Conservation (phyloP, 352 stramenopile genomes). For the Discostella stelligera region DNA sequence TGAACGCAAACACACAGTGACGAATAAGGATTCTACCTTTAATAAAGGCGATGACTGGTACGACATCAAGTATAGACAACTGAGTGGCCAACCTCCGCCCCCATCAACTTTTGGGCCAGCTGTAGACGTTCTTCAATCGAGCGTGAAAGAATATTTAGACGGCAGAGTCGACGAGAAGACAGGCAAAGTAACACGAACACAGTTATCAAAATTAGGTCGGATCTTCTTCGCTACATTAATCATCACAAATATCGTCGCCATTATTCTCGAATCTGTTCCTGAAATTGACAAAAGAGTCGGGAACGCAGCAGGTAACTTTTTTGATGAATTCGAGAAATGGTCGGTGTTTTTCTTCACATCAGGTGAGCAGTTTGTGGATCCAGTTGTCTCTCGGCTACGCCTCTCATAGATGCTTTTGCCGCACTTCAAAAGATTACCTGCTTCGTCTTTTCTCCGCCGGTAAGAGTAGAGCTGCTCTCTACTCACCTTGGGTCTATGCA, state of each 20-base stretch:
- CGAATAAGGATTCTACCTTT: background rate
- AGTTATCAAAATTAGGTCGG: conserved; percentile 39
- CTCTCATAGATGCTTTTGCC: no score
- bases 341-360: conserved; percentile 72
- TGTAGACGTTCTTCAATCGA: conserved; percentile 62
- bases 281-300: conserved; percentile 66
- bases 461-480: conserved; percentile 77
- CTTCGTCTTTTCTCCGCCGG: conserved; percentile 69
- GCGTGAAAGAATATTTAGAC: conserved; percentile 74
- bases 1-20: conserved; percentile 54
- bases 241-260: conserved; percentile 67
- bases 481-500: conserved; percentile 68
- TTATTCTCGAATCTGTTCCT: conserved; percentile 72
- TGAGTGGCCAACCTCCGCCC: conserved; percentile 55
- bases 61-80: conserved; percentile 60
- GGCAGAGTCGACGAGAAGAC: conserved; percentile 46
- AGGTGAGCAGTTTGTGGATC: conserved; percentile 22
- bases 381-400: no score
- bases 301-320: conserved; percentile 71
- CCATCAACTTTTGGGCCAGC: conserved; percentile 58
- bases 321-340: conserved; percentile 74
- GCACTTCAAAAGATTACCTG: conserved; percentile 55
- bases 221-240: conserved; percentile 74
- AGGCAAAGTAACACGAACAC: conserved; percentile 45
- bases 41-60: conserved; percentile 77